phyloP scores from a whole-genome alignment of 1,284 basidiomycete species.

The Ganoderma boninense region DNA sequence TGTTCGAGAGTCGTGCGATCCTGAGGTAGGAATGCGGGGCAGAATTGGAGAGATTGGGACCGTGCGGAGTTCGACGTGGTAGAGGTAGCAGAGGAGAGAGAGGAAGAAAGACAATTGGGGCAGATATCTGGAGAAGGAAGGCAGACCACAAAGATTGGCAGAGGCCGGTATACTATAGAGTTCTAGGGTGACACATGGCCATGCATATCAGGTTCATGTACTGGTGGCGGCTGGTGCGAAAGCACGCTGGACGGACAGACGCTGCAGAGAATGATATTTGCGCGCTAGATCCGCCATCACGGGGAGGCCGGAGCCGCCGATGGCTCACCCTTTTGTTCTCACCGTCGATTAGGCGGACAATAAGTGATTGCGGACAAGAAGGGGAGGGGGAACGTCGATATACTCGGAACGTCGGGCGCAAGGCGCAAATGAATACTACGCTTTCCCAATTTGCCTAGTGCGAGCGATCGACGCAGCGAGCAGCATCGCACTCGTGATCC shows the following conservation, averaged over 20 bases:
- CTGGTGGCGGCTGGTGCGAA: conserved; percentile 11
- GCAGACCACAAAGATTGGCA: conserved; percentile 3
- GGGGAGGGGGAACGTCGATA: background rate
- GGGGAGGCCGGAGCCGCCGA: conserved; percentile 6
- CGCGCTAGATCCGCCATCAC: conserved; percentile 17
- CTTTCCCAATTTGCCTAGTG: conserved; percentile 17
- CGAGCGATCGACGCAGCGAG: background rate
- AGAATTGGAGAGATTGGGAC: background rate
- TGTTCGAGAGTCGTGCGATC: background rate
- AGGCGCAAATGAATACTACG: conserved; percentile 8
- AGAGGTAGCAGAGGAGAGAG: conserved; percentile 3
- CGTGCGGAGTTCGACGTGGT: conserved; percentile 4
- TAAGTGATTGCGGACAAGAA: conserved; percentile 13
- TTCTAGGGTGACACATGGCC: conserved; percentile 11
- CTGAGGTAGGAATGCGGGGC: background rate
- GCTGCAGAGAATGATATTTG: conserved; percentile 1
- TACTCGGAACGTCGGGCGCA: background rate
- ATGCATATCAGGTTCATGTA: conserved; percentile 14
- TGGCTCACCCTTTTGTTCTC: conserved; percentile 8
- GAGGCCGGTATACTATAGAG: conserved; percentile 9
- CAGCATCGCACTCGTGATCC: conserved; percentile 6
- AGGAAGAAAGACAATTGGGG: background rate
- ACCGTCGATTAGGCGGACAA: conserved; percentile 8
- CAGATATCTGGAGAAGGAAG: conserved; percentile 5
- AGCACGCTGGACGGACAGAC: background rate